Percentiles rank a stretch among this genome's conserved stretches.
phyloP scores from a whole-genome alignment of 805 yeast species.

The Starmerella sirachaensis region DNA sequence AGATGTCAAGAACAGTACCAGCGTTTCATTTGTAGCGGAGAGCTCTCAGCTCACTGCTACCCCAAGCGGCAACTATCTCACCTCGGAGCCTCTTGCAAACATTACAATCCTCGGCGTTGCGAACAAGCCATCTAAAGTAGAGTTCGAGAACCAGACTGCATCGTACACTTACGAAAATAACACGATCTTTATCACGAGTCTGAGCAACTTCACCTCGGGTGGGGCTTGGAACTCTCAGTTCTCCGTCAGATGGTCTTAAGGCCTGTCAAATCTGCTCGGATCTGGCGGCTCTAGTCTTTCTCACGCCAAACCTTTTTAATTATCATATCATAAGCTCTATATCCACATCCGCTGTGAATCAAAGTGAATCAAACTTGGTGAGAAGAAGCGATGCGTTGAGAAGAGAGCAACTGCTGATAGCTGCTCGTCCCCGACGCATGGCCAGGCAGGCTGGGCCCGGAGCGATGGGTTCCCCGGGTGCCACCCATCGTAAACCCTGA shows the following conservation, averaged over 20 bases:
- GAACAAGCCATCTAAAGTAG: not conserved
- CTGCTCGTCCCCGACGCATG: too few relatives aligned
- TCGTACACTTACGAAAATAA: not conserved
- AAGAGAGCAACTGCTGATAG: too few relatives aligned
- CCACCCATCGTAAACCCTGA: too few relatives aligned
- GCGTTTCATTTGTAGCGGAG: not conserved
- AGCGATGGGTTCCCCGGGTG: too few relatives aligned
- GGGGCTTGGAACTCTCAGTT: not conserved
- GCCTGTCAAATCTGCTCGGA: too few relatives aligned
- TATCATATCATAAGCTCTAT: too few relatives aligned
- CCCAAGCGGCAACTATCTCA: not conserved
- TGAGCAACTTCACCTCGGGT: not conserved
- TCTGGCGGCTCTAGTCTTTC: too few relatives aligned
- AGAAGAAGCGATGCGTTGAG: too few relatives aligned
- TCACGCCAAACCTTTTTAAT: too few relatives aligned
- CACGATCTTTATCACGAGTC: not conserved
- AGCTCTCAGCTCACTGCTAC: not conserved
- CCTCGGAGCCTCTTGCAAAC: not conserved
- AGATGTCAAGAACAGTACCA: not conserved
- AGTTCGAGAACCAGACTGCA: not conserved
- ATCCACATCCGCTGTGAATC: too few relatives aligned
- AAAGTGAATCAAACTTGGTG: too few relatives aligned
- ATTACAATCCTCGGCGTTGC: conserved; percentile 1
- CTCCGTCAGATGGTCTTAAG: not conserved
- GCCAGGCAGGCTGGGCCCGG: too few relatives aligned